Base-by-base conservation (phyloP, 108 stramenopile species). In the Nitzschia sp. region DNA sequence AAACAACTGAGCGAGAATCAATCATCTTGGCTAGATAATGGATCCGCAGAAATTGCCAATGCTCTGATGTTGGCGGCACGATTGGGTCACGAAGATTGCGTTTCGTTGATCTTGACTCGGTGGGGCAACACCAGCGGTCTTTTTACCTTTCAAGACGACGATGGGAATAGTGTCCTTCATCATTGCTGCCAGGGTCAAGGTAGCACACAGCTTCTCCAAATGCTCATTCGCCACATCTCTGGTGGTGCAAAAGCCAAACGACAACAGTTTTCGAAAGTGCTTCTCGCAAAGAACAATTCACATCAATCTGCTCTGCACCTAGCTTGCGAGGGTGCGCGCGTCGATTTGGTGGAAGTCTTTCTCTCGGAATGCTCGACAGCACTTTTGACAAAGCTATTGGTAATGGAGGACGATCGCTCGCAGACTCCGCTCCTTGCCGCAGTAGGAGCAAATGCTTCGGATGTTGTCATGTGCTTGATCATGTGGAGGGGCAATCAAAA, bases 361-460 rank as follows among this genome's bases (percentile, higher is more conserved):
- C 62, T 90, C 9, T 46, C 55, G 11, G 55, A 54, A 15, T 78
- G 76, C 31, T 61, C 26, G 34, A 66, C 53, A 18, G 55, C 81
- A 4, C 58, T 83, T 11, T 51, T 88, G 0, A 67, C 64, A 48
- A 90, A 89, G 57, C 54, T 87, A 1, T 66, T 93, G 26, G 55
- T 66, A 25, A 66, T 76, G 28, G 75, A 75, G 54, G 87, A 93
- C 64, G 28, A 38, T 11, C 19, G 70, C 21, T 27, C 49, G 1
- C 74, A 82, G 46, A 80, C 83, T 27, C 87, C 88, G 21, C 70
- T 93, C 18, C 60, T 86, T 56, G 57, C 83, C 46, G 91, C 91
- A 3, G 80, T 93, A 9, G 64, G 58, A 32, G 73, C 80, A 18
- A 85, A 81, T 70, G 66, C 72, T 19, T 64, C 54, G 38, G 91